These are phyloP conservation scores for Lentinula aciculospora DNA, from an alignment of 768 basidiomycete genomes.

Conservation along the genomic window DNA sequence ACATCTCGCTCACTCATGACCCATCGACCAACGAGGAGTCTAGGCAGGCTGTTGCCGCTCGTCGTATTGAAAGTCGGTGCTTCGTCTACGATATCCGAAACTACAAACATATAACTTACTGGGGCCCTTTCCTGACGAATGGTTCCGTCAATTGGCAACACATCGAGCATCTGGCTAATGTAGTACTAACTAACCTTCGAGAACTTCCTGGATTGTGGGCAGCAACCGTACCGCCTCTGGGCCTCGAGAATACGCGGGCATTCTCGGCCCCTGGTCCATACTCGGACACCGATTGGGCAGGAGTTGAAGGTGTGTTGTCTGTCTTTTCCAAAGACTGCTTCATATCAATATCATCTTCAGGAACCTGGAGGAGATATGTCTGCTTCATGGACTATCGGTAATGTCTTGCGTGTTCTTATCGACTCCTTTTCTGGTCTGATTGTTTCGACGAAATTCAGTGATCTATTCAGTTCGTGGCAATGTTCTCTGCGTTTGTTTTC, in stretches of 20 bases:
- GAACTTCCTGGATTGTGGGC: conserved; percentile 34
- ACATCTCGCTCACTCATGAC: conserved; percentile 29
- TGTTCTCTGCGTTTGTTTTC: not conserved
- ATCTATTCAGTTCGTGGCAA: conserved; percentile 35
- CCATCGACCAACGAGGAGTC: conserved; percentile 26
- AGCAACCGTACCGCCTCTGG: conserved; percentile 39
- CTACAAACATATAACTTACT: conserved; percentile 43
- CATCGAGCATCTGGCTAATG: conserved; percentile 51
- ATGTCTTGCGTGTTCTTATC: conserved; percentile 9
- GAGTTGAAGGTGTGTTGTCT: conserved; percentile 45
- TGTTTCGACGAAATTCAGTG: conserved; percentile 18
- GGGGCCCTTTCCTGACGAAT: conserved; percentile 51
- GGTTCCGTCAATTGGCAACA: conserved; percentile 58
- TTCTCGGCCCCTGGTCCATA: conserved; percentile 45
- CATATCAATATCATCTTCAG: conserved; percentile 16
- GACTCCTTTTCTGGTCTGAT: not conserved
- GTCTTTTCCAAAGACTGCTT: not conserved
- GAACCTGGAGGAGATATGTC: conserved; percentile 69
- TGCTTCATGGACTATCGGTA: conserved; percentile 79
- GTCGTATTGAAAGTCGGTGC: conserved; percentile 45
- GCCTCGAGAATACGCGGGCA: conserved; percentile 46
- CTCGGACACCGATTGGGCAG: conserved; percentile 58
- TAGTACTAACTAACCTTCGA: conserved; percentile 45
- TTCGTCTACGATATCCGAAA: conserved; percentile 63
- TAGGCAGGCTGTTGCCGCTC: conserved; percentile 19